These are phyloP conservation scores for Bassia scoparia DNA, from an alignment of 148 eudicot genomes.

Conservation along the genomic window DNA sequence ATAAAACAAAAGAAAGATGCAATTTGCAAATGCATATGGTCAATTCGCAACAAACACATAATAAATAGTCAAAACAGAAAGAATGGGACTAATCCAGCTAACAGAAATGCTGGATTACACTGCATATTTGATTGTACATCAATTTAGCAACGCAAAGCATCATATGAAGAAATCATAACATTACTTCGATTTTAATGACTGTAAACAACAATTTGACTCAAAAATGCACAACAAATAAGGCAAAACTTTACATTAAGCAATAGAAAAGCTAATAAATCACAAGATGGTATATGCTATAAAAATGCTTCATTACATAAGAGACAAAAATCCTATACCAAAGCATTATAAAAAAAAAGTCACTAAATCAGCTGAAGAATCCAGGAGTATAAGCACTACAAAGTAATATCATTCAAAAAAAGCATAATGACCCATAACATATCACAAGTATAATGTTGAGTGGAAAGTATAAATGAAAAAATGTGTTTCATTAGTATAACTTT, in stretches of 20 bases:
- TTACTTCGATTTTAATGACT: too few relatives aligned
- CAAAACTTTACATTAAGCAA: too few relatives aligned
- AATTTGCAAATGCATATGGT: too few relatives aligned
- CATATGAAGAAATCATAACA: too few relatives aligned
- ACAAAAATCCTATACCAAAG: neutral
- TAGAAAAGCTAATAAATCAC: neutral
- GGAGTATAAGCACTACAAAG: neutral
- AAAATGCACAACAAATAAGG: too few relatives aligned
- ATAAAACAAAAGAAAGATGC: neutral
- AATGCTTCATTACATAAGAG: neutral
- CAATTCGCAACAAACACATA: too few relatives aligned
- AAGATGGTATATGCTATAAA: neutral
- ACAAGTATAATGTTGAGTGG: neutral
- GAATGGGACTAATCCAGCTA: too few relatives aligned
- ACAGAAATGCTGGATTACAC: too few relatives aligned
- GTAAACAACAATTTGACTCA: too few relatives aligned
- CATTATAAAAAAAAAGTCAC: neutral
- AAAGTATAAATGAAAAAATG: neutral
- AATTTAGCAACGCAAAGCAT: too few relatives aligned
- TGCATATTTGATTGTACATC: too few relatives aligned
- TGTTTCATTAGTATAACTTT: neutral
- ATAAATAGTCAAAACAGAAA: too few relatives aligned
- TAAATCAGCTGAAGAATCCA: neutral
- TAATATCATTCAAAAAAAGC: neutral
- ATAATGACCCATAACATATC: slow-evolving; percentile 1